Evolutionary conservation across 2,329 filamentous ascomycete species (phyloP), one percentile per base, ranked within the genome.

Genomic region (Ceratocystis harringtonii): DNA sequence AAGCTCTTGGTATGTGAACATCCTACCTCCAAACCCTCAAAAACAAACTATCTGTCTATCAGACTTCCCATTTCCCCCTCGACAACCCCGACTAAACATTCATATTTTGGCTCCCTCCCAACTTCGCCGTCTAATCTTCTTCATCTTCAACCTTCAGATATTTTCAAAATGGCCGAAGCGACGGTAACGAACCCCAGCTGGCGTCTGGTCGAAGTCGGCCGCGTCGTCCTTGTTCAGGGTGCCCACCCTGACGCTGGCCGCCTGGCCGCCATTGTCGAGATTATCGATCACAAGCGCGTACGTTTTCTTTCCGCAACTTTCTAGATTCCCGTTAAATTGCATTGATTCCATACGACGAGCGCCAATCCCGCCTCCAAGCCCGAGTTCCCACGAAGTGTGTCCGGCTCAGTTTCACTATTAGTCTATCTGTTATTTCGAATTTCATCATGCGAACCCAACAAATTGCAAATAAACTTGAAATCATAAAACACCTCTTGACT

Each of bases 221-320:
- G 94, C 78, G 86, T 99, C 76, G 88, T 96, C 78, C 86, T 95
- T 78, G 87, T 97, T 82, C 88, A 90, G 79, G 79, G 78, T 75
- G 81, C 84, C 76, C 88, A 91, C 76, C 86, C 87, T 74, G 89
- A 81, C 82, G 81, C 82, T 73, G 92, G 92, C 81, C 89, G 89
- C 78, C 85, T 97, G 74, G 95, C 92, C 75, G 82, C 87, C 75
- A 92, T 99, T 76, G 91, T 96, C 80, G 92, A 99, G 87, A 97
- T 99, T 80, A 94, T 99, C 82, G 94, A 99, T 82, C 92, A 99
- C 88, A 96, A 96, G 86, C 91, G 94, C 81, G 94, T 99, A 95
- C 78, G 94, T 90, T 76, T 67, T 69, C 28, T 55, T 55, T 50
- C 17, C 17, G 17, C 22, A n/a, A 30, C 22, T n/a, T 36, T 22